A percentile compares a stretch with the other conserved stretches of the same genome.
Evolutionary conservation across 768 basidiomycete species (phyloP).

Genomic region (Dendrothele bispora): DNA sequence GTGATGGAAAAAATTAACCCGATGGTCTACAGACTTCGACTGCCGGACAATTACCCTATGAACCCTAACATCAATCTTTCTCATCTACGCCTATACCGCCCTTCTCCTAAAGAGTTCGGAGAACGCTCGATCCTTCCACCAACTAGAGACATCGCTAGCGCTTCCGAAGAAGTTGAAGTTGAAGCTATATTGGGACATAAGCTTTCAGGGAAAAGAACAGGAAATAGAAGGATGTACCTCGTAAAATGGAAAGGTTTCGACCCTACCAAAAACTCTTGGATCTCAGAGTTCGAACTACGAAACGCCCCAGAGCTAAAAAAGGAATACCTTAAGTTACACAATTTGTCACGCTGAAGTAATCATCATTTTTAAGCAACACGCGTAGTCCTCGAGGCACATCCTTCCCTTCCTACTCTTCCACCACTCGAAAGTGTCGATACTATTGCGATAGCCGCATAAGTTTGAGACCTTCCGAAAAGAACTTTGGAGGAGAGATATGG

Average conservation of each 20-base stretch:
- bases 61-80: conserved; percentile 22
- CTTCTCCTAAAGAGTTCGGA: conserved; percentile 1
- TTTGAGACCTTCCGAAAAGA: too few species aligned
- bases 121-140: background rate
- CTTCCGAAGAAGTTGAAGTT: conserved; percentile 6
- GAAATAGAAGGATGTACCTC: conserved; percentile 1
- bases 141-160: background rate
- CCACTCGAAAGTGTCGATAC: too few species aligned
- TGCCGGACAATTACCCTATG: conserved; percentile 24
- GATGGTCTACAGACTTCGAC: conserved; percentile 18
- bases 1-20: conserved; percentile 23
- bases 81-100: conserved; percentile 20
- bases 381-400: too few species aligned
- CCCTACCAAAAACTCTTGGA: conserved; percentile 7
- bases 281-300: conserved; percentile 1
- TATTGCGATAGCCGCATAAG: too few species aligned
- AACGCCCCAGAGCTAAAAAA: too few species aligned
- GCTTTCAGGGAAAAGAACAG: background rate
- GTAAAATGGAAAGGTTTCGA: conserved; percentile 9
- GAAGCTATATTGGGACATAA: conserved; percentile 6
- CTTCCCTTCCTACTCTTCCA: too few species aligned
- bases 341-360: too few species aligned
- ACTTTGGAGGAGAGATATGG: too few species aligned
- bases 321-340: too few species aligned
- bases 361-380: too few species aligned